Base-by-base conservation (phyloP, 1,139 yeast genomes). In the Dujonia santamariae region DNA sequence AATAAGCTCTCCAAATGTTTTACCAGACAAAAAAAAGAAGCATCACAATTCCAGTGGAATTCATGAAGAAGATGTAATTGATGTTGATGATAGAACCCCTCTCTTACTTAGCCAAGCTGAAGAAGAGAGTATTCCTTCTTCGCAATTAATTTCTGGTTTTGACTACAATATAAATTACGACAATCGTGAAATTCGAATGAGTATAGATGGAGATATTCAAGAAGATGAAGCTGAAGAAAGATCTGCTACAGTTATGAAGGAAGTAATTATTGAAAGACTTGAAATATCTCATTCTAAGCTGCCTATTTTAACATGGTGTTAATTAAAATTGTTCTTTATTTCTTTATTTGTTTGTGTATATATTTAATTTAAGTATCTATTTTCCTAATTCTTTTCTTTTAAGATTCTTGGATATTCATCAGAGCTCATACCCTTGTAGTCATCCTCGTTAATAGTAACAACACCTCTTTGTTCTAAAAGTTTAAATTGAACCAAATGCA, bases 281-380 rank as follows among this genome's bases (percentile, higher is more conserved):
- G 80, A 78, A 44, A 69, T 75, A 19, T 81, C 75, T 2, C 64
- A 65, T 9, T 63, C 74, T 12, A 73, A 66, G 38, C 79, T 82
- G 1, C 86, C 88, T 0, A 77, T 81, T 1, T 81, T 82, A 44
- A 78, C 87, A 0, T 81, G 88, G 80, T 82, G 87, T 48, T 81
- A 42, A 29, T 7, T 13, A 11, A 21, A 11, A 9, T 21, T n/a
- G n/a, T n/a, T n/a, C n/a, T n/a, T n/a, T n/a, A n/a, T n/a, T n/a
- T n/a, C n/a, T n/a, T n/a, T n/a, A n/a, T n/a, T n/a, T n/a, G n/a
- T n/a, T n/a, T n/a, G n/a, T n/a, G n/a, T n/a, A n/a, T n/a, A n/a
- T n/a, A n/a, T n/a, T n/a, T n/a, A n/a, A n/a, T n/a, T n/a, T n/a
- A n/a, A n/a, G n/a, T n/a, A n/a, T n/a, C n/a, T n/a, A n/a, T n/a